phyloP scores from a whole-genome alignment of 768 basidiomycete genomes.

The Lactifluus piperatus region DNA sequence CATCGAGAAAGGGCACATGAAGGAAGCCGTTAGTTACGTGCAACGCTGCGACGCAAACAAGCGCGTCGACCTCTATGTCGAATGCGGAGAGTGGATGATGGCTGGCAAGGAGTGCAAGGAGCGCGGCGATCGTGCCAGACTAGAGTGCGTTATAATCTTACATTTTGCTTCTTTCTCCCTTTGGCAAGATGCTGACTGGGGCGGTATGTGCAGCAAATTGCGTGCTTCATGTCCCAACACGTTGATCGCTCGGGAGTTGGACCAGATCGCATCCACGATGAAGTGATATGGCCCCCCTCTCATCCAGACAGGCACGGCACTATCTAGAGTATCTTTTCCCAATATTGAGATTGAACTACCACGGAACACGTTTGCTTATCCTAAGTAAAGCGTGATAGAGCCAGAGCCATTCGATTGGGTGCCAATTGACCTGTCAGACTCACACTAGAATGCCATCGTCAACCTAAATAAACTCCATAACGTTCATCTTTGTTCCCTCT shows the following conservation, averaged over 20 bases:
- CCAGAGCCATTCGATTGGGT: neutral
- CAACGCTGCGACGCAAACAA: conserved; percentile 75
- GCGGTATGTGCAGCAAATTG: conserved; percentile 52
- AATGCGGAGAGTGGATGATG: conserved; percentile 83
- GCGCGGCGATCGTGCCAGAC: conserved; percentile 68
- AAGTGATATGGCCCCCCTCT: conserved; percentile 39
- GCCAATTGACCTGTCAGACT: neutral
- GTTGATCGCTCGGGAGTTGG: conserved; percentile 70
- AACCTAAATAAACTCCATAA: neutral
- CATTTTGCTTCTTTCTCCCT: neutral
- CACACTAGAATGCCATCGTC: neutral
- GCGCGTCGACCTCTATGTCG: conserved; percentile 79
- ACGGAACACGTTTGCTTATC: neutral
- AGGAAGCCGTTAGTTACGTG: conserved; percentile 74
- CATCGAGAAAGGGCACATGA: conserved; percentile 60
- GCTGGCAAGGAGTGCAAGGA: conserved; percentile 90
- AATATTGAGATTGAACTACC: neutral
- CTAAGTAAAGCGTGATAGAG: neutral
- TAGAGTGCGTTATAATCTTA: conserved; percentile 73
- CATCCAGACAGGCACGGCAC: no score
- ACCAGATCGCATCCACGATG: conserved; percentile 55
- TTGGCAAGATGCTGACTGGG: conserved; percentile 11
- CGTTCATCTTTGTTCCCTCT: neutral
- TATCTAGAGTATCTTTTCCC: neutral
- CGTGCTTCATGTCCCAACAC: conserved; percentile 71